A percentile compares a stretch with the other conserved stretches of the same genome.
phyloP scores from a whole-genome alignment of 1,284 basidiomycete genomes.

The Kwoniella shivajii region DNA sequence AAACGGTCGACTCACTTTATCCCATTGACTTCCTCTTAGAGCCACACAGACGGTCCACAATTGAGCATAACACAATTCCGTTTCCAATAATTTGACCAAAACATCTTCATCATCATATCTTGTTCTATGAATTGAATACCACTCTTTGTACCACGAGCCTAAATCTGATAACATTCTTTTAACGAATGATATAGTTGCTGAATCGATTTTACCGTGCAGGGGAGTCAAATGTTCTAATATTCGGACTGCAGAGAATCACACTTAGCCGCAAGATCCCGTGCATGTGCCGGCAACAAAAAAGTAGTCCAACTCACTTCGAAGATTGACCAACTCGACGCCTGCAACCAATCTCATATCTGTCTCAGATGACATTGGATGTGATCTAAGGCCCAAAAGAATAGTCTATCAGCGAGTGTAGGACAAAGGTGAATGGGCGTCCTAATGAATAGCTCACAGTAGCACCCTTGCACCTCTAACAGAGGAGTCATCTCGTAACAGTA shows the following conservation, averaged over 20 bases:
- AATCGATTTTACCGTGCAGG: constrained; percentile 80
- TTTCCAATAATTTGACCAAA: constrained; percentile 78
- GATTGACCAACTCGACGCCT: constrained; percentile 83
- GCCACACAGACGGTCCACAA: constrained; percentile 92
- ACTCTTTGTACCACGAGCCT: constrained; percentile 77
- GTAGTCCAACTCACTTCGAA: constrained; percentile 52
- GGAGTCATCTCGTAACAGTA: constrained; percentile 82
- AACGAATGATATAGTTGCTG: constrained; percentile 80
- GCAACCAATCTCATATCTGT: constrained; percentile 87
- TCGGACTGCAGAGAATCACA: constrained; percentile 64
- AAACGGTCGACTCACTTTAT: constrained; percentile 75
- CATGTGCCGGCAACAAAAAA: neutral
- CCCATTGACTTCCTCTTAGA: constrained; percentile 85
- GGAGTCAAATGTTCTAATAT: constrained; percentile 86
- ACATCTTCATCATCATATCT: constrained; percentile 71
- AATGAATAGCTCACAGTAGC: constrained; percentile 64
- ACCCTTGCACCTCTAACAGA: constrained; percentile 81
- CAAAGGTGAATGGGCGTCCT: neutral
- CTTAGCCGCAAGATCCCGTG: neutral
- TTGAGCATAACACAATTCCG: constrained; percentile 87
- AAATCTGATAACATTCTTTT: constrained; percentile 75
- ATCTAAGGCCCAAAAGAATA: constrained; percentile 29
- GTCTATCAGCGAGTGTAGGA: neutral
- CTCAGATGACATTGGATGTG: constrained; percentile 78
- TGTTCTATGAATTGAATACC: constrained; percentile 76